Evolutionary conservation across 306 rosid genomes (phyloP), one percentile per base, ranked within the genome.

Genomic region (Pachyrhizus erosus): DNA sequence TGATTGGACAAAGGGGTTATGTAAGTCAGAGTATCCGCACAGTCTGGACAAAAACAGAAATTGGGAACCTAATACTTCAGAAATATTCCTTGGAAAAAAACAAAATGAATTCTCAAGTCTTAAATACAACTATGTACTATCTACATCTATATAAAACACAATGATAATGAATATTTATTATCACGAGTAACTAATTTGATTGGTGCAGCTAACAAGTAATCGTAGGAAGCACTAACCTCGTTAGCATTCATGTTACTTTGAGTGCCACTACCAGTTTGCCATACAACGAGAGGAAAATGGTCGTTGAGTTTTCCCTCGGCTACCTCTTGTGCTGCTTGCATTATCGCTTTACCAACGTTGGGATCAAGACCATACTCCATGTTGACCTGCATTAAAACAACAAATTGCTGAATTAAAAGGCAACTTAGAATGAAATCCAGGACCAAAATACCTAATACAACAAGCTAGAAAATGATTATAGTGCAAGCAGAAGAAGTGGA

Each of bases 211-310:
- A 15, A 55, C 27, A 72, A 40, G 43, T 57, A 75, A 33, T 12
- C 20, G 58, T 1, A 31, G 20, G 1, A 29, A 42, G 9, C 27
- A 46, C 40, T 0, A 70, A 93, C 97, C 97, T 96, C 99, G 62
- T 96, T 96, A 73, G 97, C 99, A 79, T 96, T 96, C 99, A 96
- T 96, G 87, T 96, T 96, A 81, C 98, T 96, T 78, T 96, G 99
- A 29, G 98, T 96, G 69, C 98, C 99, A 87, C 99, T 96, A 39
- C 99, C 99, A 78, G 99, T 96, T 83, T 96, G 99, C 99, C 99
- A 96, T 12, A 96, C 96, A 86, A 96, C 99, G 15, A 96, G 97
- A 9, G 98, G 99, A 65, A 96, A 93, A 77, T 96, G 97, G 49
- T 96, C 94, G 60, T 93, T 96, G 2, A 93, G 91, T 87, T 96